Evolutionary conservation across 2,329 filamentous ascomycete genomes (phyloP).

Genomic region (Trichoderma citrinoviride): DNA sequence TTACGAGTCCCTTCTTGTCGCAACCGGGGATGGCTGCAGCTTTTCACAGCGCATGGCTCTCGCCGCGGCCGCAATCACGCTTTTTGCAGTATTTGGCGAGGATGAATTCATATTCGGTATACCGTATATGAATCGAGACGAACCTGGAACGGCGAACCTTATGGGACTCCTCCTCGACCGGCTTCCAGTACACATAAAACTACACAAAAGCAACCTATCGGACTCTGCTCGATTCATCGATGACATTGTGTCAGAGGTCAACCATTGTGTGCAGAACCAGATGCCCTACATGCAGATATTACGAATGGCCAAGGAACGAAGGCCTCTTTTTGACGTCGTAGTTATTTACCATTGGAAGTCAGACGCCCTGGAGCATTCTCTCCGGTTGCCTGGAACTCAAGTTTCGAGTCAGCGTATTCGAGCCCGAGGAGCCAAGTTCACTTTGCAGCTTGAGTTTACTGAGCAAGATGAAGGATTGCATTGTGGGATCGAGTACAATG

Average conservation of each 20-base stretch:
- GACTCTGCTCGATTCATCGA: neutral
- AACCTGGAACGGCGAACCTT: neutral
- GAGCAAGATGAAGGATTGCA: neutral
- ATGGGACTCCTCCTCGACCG: conserved; percentile 1
- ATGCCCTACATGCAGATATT: neutral
- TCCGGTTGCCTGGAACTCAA: neutral
- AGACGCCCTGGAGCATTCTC: neutral
- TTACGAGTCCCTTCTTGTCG: neutral
- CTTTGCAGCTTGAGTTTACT: conserved; percentile 4
- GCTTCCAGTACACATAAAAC: neutral
- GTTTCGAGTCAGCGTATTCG: neutral
- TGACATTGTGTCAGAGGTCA: neutral
- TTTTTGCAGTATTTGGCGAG: neutral
- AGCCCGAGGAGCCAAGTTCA: neutral
- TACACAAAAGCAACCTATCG: neutral
- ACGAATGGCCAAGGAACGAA: neutral
- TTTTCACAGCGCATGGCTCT: neutral
- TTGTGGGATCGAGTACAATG: conserved; percentile 3
- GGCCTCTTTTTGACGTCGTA: neutral
- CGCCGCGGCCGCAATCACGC: neutral
- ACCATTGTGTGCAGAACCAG: neutral
- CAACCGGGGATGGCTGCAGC: neutral
- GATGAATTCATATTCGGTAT: neutral
- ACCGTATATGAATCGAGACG: conserved; percentile 7
- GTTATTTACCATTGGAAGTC: conserved; percentile 9